A percentile compares a stretch with the other conserved stretches of the same genome.
Conservation (phyloP, 2,329 filamentous ascomycete species). For the Alternaria infectoria region DNA sequence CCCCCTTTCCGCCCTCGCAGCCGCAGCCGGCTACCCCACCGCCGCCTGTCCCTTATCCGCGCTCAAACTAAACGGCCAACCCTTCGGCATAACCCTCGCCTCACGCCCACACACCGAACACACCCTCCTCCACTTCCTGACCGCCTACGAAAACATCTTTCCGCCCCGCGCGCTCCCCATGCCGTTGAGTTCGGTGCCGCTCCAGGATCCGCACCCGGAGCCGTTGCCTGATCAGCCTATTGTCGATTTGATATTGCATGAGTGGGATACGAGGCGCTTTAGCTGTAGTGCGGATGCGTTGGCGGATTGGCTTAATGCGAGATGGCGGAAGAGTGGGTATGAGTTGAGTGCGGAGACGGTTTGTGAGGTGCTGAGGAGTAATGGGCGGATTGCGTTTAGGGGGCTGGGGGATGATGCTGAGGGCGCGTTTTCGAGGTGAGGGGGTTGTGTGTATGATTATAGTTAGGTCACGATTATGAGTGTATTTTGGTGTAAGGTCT, state of each 20-base stretch:
- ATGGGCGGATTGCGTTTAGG: conserved; percentile 44
- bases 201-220: conserved; percentile 33
- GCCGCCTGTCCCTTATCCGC: conserved; percentile 43
- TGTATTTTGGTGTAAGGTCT: background rate
- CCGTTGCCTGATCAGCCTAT: conserved; percentile 43
- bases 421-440: conserved; percentile 37
- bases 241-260: conserved; percentile 41
- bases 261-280: conserved; percentile 43
- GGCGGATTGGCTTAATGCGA: conserved; percentile 42
- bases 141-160: conserved; percentile 46
- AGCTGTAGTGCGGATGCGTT: conserved; percentile 42
- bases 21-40: conserved; percentile 45
- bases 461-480: background rate
- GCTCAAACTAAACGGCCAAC: conserved; percentile 45
- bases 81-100: conserved; percentile 43
- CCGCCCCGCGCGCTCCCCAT: conserved; percentile 40
- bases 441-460: background rate
- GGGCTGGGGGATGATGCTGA: conserved; percentile 44
- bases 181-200: conserved; percentile 35
- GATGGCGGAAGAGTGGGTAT: conserved; percentile 46
- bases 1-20: conserved; percentile 43
- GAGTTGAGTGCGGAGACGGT: conserved; percentile 43
- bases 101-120: conserved; percentile 42
- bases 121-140: conserved; percentile 44
- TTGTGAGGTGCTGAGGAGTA: conserved; percentile 43